A percentile compares a stretch with the other conserved stretches of the same genome.
Conservation (phyloP, 176 grass and related monocot species). For the Puya raimondii region DNA sequence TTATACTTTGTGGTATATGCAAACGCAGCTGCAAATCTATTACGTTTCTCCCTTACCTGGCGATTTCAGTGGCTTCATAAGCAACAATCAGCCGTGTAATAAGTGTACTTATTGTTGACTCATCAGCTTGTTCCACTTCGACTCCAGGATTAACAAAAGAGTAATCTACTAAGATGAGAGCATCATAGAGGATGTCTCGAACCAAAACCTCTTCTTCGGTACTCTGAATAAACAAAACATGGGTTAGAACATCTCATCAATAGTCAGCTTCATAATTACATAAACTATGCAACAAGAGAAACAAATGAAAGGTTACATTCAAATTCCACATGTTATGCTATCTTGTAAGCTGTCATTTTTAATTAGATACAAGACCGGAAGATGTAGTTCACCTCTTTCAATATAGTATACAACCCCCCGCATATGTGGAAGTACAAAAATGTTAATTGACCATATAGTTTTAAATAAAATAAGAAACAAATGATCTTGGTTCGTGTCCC, state of each 20-base stretch:
- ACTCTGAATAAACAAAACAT: conserved; percentile 35
- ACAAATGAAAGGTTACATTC: not conserved
- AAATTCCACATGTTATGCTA: too few species aligned
- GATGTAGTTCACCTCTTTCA: too few species aligned
- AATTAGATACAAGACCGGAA: too few species aligned
- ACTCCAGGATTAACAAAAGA: conserved; percentile 70
- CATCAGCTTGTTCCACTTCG: conserved; percentile 53
- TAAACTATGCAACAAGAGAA: conserved; percentile 17
- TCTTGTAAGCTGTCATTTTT: too few species aligned
- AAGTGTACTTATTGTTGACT: conserved; percentile 46
- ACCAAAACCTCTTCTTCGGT: conserved; percentile 68
- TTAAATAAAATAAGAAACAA: too few species aligned
- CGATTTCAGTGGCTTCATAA: conserved; percentile 62
- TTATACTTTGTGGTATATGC: not conserved
- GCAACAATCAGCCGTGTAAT: conserved; percentile 72
- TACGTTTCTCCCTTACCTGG: conserved; percentile 44
- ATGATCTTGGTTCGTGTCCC: too few species aligned
- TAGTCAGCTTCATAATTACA: not conserved
- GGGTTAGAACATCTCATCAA: not conserved
- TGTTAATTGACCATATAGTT: too few species aligned
- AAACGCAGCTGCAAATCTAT: conserved; percentile 4
- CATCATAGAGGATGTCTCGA: conserved; percentile 76
- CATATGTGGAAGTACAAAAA: too few species aligned
- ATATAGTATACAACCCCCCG: too few species aligned
- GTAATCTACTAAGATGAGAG: conserved; percentile 89